These are phyloP conservation scores for Teratosphaeria zuluensis DNA, from an alignment of 2,329 filamentous ascomycete species.

Conservation along the genomic window DNA sequence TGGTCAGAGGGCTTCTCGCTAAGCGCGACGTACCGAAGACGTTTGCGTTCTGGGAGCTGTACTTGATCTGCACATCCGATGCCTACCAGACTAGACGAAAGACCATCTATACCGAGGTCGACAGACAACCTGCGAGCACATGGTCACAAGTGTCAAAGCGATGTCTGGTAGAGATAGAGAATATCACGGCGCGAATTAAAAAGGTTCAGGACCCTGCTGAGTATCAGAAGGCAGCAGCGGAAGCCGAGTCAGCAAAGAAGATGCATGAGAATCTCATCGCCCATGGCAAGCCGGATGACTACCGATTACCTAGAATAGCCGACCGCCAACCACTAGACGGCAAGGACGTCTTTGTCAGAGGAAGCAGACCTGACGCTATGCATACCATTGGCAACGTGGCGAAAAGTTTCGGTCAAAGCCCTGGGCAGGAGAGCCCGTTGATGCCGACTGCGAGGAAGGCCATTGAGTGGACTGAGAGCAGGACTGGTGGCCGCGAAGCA, in stretches of 20 bases:
- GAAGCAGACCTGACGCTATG: slow-evolving; percentile 9
- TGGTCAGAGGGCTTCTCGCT: slow-evolving; percentile 72
- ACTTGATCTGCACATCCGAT: slow-evolving; percentile 59
- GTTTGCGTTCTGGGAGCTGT: slow-evolving; percentile 88
- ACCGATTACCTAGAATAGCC: slow-evolving; percentile 20
- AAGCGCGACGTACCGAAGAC: slow-evolving; percentile 71
- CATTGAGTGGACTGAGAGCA: slow-evolving; percentile 17
- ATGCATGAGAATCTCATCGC: slow-evolving; percentile 11
- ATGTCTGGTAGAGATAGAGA: slow-evolving; percentile 60
- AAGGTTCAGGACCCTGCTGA: slow-evolving; percentile 24
- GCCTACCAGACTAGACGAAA: slow-evolving; percentile 62
- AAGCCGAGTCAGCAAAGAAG: slow-evolving; percentile 8
- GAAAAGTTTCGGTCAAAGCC: slow-evolving; percentile 40
- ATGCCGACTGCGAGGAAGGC: slow-evolving; percentile 28
- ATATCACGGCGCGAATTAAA: slow-evolving; percentile 58
- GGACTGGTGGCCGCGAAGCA: slow-evolving; percentile 36
- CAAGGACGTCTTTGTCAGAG: slow-evolving; percentile 13
- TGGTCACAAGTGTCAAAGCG: slow-evolving; percentile 69
- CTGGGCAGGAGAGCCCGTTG: slow-evolving; percentile 28
- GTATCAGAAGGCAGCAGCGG: slow-evolving; percentile 10
- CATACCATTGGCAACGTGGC: slow-evolving; percentile 34
- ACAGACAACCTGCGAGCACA: slow-evolving; percentile 51
- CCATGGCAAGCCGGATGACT: slow-evolving; percentile 15
- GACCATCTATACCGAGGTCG: slow-evolving; percentile 77
- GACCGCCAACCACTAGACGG: slow-evolving; percentile 15